phyloP scores from a whole-genome alignment of 2,329 filamentous ascomycete genomes.

The Penicillium sp. region DNA sequence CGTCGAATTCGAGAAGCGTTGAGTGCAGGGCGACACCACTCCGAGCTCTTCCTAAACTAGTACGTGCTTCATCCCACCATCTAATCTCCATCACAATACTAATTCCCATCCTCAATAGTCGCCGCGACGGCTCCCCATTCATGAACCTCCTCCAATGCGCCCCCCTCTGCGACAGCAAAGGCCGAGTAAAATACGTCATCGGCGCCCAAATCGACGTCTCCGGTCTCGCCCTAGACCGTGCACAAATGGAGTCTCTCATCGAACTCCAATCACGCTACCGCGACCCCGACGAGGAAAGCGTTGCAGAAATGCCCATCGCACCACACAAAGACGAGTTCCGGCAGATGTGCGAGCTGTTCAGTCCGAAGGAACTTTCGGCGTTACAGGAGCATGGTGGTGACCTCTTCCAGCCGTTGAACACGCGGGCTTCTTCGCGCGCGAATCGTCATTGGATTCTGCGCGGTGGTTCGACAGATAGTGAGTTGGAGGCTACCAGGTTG shows the following conservation, averaged over 20 bases:
- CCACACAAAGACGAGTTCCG: slow-evolving; percentile 67
- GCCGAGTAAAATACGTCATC: slow-evolving; percentile 71
- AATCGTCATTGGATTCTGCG: slow-evolving; percentile 26
- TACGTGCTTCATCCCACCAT: slow-evolving; percentile 42
- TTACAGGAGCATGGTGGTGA: slow-evolving; percentile 68
- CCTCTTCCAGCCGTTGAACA: slow-evolving; percentile 39
- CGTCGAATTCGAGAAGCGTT: slow-evolving; percentile 67
- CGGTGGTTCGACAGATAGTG: slow-evolving; percentile 27
- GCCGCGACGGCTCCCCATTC: slow-evolving; percentile 77
- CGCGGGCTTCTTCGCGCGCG: slow-evolving; percentile 11
- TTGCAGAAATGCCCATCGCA: slow-evolving; percentile 35
- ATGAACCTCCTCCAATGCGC: slow-evolving; percentile 79
- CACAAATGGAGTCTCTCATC: slow-evolving; percentile 68
- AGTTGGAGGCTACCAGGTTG: slow-evolving; percentile 39
- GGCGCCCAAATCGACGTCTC: slow-evolving; percentile 76
- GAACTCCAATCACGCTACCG: slow-evolving; percentile 50
- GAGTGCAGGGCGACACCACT: slow-evolving; percentile 69
- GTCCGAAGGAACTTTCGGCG: slow-evolving; percentile 68
- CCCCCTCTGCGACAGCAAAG: slow-evolving; percentile 71
- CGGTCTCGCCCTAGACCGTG: slow-evolving; percentile 69
- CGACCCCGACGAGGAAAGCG: slow-evolving; percentile 34
- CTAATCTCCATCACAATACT: not conserved
- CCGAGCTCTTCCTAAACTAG: slow-evolving; percentile 79
- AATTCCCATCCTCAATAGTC: slow-evolving; percentile 45
- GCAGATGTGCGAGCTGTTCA: slow-evolving; percentile 73